A percentile compares a stretch with the other conserved stretches of the same genome.
These are phyloP conservation scores for Boletellus ananiceps DNA, from an alignment of 768 basidiomycete species.

Conservation along the genomic window DNA sequence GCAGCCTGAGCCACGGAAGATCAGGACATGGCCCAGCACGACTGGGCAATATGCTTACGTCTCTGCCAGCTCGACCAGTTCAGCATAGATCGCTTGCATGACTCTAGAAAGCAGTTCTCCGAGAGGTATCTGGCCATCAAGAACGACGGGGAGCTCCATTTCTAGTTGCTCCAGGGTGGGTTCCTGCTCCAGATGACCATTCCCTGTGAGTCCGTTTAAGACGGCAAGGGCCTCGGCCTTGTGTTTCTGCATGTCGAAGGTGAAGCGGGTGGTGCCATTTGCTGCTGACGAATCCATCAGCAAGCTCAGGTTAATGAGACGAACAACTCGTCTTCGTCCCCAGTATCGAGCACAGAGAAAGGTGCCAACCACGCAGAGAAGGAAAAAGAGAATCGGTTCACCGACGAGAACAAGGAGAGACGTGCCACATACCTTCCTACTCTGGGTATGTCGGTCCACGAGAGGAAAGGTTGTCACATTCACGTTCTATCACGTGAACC, in stretches of 20 bases:
- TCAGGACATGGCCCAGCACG: constrained; percentile 3
- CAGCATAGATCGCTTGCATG: constrained; percentile 75
- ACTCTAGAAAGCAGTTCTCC: constrained; percentile 73
- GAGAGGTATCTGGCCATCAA: constrained; percentile 69
- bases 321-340: constrained; percentile 1
- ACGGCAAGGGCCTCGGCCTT: constrained; percentile 28
- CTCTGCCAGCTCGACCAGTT: constrained; percentile 79
- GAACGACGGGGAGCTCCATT: constrained; percentile 66
- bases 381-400: not conserved
- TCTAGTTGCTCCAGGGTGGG: constrained; percentile 56
- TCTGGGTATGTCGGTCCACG: constrained; percentile 3
- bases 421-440: constrained; percentile 8
- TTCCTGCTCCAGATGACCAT: constrained; percentile 36
- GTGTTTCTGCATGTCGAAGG: constrained; percentile 27
- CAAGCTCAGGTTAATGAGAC: too few relatives aligned
- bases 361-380: not conserved
- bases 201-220: constrained; percentile 26
- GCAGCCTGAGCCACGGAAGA: constrained; percentile 45
- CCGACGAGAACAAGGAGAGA: constrained; percentile 16
- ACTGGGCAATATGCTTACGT: constrained; percentile 49
- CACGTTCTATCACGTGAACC: constrained; percentile 8
- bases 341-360: constrained; percentile 1
- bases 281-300: constrained; percentile 13
- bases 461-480: constrained; percentile 6
- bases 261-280: constrained; percentile 13